Evolutionary conservation across 1,284 basidiomycete species (phyloP), one percentile per base, ranked within the genome.

Genomic region (Ganoderma leucocontextum): DNA sequence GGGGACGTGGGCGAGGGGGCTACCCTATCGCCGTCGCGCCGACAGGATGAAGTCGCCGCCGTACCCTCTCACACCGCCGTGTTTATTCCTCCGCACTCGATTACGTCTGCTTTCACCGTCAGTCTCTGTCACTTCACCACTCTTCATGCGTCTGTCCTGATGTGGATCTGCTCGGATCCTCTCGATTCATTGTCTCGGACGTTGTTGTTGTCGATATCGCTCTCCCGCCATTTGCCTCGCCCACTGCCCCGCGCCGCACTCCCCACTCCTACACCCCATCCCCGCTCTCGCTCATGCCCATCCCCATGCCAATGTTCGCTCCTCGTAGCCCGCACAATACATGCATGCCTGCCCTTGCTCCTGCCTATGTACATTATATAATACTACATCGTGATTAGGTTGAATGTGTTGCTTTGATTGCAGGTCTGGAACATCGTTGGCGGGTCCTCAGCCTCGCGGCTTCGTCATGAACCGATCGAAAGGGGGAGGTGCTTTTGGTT

Each of bases 121-220:
- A 10, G 19, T 29, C 0, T 41, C 44, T n/a, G 10, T 53, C 44
- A 63, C 49, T 39, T 63, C 12, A 10, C 47, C 10, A 25, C 22
- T 12, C 22, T 49, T 49, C 47, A 41, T 15, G 49, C 47, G 22
- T 17, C 38, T 39, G 15, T 29, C 15, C 10, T 36, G 44, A 22
- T 22, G 35, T 38, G 17, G 55, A 38, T 44, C 17, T 64, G n/a
- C 53, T 39, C 55, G 42, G 42, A 22, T 58, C 35, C 29, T 4
- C 55, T 38, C 19, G n/a, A 58, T 58, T 58, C 3, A 12, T 19
- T n/a, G 35, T 22, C 22, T 60, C 44, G 57, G 63, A 64, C 44
- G 57, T 64, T 49, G 63, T 60, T 49, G 63, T 64, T 59, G 63
- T 64, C 63, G 57, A 64, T 64, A 64, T 60, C 35, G 63, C 63